These are phyloP conservation scores for Arctostaphylos glauca DNA, from an alignment of 148 eudicot genomes.

Conservation along the genomic window DNA sequence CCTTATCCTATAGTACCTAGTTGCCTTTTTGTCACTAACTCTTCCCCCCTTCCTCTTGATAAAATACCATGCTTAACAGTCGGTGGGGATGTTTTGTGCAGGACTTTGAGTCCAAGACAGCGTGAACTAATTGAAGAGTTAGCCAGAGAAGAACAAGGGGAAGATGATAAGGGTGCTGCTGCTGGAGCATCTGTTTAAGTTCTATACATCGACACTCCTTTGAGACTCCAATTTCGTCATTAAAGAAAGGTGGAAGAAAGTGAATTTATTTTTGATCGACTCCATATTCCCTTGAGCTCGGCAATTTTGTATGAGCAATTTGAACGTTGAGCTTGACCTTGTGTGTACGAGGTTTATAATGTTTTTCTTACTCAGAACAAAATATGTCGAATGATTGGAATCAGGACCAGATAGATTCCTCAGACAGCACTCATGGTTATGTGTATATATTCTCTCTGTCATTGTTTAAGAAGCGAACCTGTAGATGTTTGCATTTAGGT, in stretches of 20 bases:
- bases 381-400: not conserved
- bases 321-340: not conserved
- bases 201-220: not conserved
- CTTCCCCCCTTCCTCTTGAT: too few species aligned
- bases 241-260: slow-evolving; percentile 3
- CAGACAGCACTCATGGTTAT: not conserved
- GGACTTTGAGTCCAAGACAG: slow-evolving; percentile 77
- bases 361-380: not conserved
- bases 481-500: not conserved
- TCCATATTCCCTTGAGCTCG: not conserved
- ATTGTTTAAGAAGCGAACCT: not conserved
- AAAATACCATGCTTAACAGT: not conserved
- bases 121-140: slow-evolving; percentile 86
- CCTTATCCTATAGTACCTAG: not conserved
- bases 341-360: not conserved
- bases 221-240: not conserved
- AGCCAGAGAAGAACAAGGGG: slow-evolving; percentile 80
- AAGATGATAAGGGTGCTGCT: slow-evolving; percentile 54
- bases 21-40: not conserved
- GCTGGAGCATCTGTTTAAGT: slow-evolving; percentile 68
- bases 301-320: slow-evolving; percentile 15
- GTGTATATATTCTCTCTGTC: not conserved
- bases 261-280: not conserved
- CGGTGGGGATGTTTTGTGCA: slow-evolving; percentile 23
- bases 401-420: not conserved